Conservation (phyloP, 2,329 filamentous ascomycete genomes). For the Cladosporium sp. region DNA sequence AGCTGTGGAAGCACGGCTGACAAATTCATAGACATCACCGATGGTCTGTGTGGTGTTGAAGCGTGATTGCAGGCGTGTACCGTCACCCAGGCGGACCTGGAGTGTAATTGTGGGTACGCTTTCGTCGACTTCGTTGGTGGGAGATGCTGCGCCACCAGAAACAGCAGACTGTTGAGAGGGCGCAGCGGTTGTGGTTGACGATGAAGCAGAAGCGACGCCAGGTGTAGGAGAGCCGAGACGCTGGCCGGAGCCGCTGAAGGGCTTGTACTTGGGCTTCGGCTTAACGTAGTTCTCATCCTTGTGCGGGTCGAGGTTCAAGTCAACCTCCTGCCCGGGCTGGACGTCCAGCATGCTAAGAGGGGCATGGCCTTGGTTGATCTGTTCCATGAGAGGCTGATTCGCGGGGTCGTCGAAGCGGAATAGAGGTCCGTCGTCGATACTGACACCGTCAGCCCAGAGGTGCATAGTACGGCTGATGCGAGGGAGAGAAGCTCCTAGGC, state of each 20-base stretch:
- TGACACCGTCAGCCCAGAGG: slow-evolving; percentile 82
- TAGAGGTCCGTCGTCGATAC: slow-evolving; percentile 77
- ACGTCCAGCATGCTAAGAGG: slow-evolving; percentile 79
- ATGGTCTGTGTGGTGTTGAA: slow-evolving; percentile 81
- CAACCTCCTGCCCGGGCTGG: slow-evolving; percentile 70
- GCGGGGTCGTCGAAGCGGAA: slow-evolving; percentile 76
- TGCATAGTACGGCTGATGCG: slow-evolving; percentile 70
- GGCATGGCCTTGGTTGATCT: slow-evolving; percentile 75
- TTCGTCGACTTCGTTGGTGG: slow-evolving; percentile 58
- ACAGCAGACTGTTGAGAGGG: slow-evolving; percentile 33
- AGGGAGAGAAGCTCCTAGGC: slow-evolving; percentile 39
- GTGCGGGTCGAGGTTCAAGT: slow-evolving; percentile 73
- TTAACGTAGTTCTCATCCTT: slow-evolving; percentile 72
- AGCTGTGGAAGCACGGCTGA: slow-evolving; percentile 62
- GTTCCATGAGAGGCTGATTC: slow-evolving; percentile 68
- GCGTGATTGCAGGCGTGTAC: slow-evolving; percentile 71
- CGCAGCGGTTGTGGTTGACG: slow-evolving; percentile 32
- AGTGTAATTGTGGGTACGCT: slow-evolving; percentile 68
- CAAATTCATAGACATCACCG: slow-evolving; percentile 74
- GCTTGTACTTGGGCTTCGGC: slow-evolving; percentile 73
- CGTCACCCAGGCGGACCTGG: slow-evolving; percentile 76
- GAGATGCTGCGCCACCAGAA: slow-evolving; percentile 34
- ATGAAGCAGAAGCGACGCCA: slow-evolving; percentile 44
- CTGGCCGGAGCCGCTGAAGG: slow-evolving; percentile 70
- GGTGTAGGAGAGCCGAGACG: slow-evolving; percentile 77